Evolutionary conservation across 2,329 filamentous ascomycete genomes (phyloP).

Genomic region (Colletotrichum lupini): DNA sequence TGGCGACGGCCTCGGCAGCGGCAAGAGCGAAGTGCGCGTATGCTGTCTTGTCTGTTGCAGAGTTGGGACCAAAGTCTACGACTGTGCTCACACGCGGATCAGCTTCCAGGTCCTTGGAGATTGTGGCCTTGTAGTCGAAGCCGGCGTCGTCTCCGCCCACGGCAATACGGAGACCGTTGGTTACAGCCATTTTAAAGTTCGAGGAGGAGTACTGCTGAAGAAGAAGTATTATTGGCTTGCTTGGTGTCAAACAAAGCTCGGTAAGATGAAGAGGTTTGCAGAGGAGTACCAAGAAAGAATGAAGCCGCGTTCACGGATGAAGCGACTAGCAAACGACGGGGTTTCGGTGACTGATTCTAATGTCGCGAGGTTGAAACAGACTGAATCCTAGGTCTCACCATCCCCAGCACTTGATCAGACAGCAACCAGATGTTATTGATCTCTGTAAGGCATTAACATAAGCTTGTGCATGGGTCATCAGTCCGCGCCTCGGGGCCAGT

Average conservation of each 20-base stretch:
- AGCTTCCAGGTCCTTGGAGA: conserved; percentile 77
- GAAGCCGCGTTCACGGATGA: too few species aligned
- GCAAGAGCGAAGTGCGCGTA: conserved; percentile 83
- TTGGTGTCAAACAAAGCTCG: neutral
- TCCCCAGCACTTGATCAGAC: neutral
- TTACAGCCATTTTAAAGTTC: neutral
- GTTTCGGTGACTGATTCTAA: too few species aligned
- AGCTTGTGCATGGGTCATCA: neutral
- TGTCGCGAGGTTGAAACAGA: too few species aligned
- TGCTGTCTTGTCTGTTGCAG: conserved; percentile 77
- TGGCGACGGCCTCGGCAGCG: conserved; percentile 71
- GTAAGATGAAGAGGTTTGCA: too few species aligned
- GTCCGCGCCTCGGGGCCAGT: conserved; percentile 26
- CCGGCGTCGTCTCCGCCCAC: conserved; percentile 68
- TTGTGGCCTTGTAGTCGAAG: conserved; percentile 79
- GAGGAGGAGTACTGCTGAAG: neutral
- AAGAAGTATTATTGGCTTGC: neutral
- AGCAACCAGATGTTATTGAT: neutral
- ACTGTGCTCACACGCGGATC: conserved; percentile 75
- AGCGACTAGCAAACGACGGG: too few species aligned
- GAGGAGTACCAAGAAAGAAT: too few species aligned
- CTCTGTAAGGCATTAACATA: neutral
- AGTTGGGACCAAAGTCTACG: conserved; percentile 78
- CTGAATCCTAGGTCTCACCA: too few species aligned
- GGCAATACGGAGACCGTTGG: conserved; percentile 27